phyloP scores from a whole-genome alignment of 2,329 filamentous ascomycete species.

The Ascochyta rabiei region DNA sequence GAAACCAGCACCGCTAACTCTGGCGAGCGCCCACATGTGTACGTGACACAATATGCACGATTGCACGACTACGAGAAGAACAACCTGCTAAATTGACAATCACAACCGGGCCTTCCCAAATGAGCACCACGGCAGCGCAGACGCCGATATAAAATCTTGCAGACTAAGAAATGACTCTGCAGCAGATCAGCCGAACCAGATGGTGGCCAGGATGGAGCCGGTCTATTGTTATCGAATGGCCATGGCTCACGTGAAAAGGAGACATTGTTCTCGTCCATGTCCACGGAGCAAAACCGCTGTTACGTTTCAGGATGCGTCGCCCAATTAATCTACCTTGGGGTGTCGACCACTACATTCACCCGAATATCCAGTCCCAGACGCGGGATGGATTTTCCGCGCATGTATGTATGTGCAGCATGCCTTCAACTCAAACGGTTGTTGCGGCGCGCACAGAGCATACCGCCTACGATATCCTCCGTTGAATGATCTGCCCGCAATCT shows the following conservation, averaged over 20 bases:
- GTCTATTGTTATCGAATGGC: conserved; percentile 23
- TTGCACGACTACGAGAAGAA: conserved; percentile 29
- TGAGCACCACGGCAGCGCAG: conserved; percentile 19
- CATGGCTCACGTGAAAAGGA: conserved; percentile 41
- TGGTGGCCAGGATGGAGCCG: conserved; percentile 28
- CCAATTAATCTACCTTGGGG: conserved; percentile 20
- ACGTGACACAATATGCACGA: conserved; percentile 25
- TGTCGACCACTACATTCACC: background rate
- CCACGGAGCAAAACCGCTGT: conserved; percentile 21
- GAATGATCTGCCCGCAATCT: conserved; percentile 32
- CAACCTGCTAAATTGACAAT: conserved; percentile 27
- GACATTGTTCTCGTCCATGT: conserved; percentile 11
- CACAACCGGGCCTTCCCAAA: conserved; percentile 29
- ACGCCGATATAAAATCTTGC: conserved; percentile 28
- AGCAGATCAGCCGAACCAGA: conserved; percentile 43
- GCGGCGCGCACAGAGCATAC: conserved; percentile 30
- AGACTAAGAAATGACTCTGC: conserved; percentile 26
- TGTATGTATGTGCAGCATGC: conserved; percentile 13
- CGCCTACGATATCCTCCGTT: conserved; percentile 21
- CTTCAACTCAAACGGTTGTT: conserved; percentile 29
- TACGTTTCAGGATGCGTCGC: conserved; percentile 30
- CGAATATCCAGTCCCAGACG: conserved; percentile 12
- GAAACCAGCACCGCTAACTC: conserved; percentile 10
- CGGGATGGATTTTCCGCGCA: conserved; percentile 14
- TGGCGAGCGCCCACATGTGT: conserved; percentile 14